These are phyloP conservation scores for Pistacia atlantica DNA, from an alignment of 345 rosid genomes.

Conservation along the genomic window DNA sequence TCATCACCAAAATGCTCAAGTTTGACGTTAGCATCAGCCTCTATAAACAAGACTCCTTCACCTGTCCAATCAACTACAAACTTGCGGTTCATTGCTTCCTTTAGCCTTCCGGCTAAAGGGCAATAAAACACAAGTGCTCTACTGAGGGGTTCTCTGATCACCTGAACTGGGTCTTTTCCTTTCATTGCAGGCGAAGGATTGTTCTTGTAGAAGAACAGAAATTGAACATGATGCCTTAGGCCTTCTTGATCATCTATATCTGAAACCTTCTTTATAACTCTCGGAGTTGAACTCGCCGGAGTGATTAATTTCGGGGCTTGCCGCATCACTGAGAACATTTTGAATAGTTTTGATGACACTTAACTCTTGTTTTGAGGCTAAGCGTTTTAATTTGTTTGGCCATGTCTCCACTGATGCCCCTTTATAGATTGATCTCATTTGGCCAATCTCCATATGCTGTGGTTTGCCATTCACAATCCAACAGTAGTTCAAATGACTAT, in stretches of 20 bases:
- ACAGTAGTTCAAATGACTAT: too few relatives aligned
- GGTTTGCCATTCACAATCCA: too few relatives aligned
- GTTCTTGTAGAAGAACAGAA: slow-evolving; percentile 3
- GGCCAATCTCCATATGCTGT: too few relatives aligned
- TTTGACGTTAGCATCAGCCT: slow-evolving; percentile 21
- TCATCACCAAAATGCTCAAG: slow-evolving; percentile 8
- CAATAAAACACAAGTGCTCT: slow-evolving; percentile 7
- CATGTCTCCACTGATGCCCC: neutral
- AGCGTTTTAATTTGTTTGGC: neutral
- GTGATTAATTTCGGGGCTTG: neutral
- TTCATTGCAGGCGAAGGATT: neutral
- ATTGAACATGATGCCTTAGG: neutral
- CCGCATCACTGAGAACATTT: neutral
- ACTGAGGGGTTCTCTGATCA: slow-evolving; percentile 6
- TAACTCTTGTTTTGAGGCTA: neutral
- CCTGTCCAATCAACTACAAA: slow-evolving; percentile 13
- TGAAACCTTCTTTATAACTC: neutral
- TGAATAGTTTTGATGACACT: neutral
- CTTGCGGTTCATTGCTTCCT: neutral
- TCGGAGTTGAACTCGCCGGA: slow-evolving; percentile 4
- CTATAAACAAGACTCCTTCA: slow-evolving; percentile 12
- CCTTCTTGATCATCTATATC: slow-evolving; percentile 14
- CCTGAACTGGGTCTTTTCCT: neutral
- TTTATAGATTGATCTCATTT: too few relatives aligned
- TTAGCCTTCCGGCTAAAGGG: slow-evolving; percentile 5